Evolutionary conservation across 2,329 filamentous ascomycete species (phyloP), one percentile per base, ranked within the genome.

Genomic region (Sclerotinia minor): DNA sequence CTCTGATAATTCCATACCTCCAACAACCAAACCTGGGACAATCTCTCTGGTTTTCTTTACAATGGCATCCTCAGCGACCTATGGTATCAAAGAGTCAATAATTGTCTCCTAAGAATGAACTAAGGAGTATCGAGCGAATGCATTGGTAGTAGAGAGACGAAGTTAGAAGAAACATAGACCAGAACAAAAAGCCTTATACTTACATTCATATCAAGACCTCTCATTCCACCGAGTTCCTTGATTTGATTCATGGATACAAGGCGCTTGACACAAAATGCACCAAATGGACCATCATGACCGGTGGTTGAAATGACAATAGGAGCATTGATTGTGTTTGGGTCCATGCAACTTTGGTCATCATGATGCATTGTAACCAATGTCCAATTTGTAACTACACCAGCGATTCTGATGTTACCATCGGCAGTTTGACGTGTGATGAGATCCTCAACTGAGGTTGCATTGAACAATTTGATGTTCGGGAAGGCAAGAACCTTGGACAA

Each of bases 401-500:
- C 91, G 72, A 97, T 89, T 71, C 91, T 88, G 54, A 96, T 80
- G 2, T 80, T 80, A 2, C 79, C 77, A 65, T 78, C 81, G 26
- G 82, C 81, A 58, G 81, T 79, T 17, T 86, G 86, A 55, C 93
- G 91, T 26, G 93, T 97, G 80, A 97, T 94, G 71, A 97, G 83
- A 76, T 97, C 93, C 81, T 97, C 94, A 54, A 97, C 93, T 26
- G 90, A 85, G 47, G 94, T 97, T 49, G 93, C 93, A 78, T 97
- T 97, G 87, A 97, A 97, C 71, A 97, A 88, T 86, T 97, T 97
- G 76, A 97, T 87, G 80, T 97, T 97, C 71, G 92, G 91, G 82
- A 96, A 91, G 69, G 85, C 81, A 64, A 97, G 83, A 13, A 97
- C 93, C 80, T 90, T 90, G 77, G 89, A 90, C 75, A 97, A 82